Evolutionary conservation across 495 filamentous ascomycete species (phyloP).

Genomic region (Staphylotrichum tortipilum): DNA sequence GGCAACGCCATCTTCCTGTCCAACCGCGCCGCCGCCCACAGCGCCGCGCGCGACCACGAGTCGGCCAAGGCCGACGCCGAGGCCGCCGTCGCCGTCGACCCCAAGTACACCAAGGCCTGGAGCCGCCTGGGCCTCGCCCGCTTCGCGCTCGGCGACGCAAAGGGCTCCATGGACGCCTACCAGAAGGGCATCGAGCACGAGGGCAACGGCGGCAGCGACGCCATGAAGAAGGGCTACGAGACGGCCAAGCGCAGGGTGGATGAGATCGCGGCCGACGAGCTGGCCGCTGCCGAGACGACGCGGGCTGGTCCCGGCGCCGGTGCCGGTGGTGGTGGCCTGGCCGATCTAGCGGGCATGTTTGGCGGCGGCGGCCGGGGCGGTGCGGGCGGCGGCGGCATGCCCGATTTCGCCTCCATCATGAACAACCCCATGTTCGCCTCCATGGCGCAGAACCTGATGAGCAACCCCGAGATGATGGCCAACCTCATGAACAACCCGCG

Average conservation of each 20-base stretch:
- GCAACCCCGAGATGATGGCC: conserved; percentile 81
- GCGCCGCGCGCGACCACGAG: conserved; percentile 68
- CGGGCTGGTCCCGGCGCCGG: conserved; percentile 27
- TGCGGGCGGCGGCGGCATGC: conserved; percentile 61
- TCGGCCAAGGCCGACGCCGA: conserved; percentile 79
- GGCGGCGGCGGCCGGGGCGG: conserved; percentile 50
- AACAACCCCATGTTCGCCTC: conserved; percentile 92
- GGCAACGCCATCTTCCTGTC: conserved; percentile 93
- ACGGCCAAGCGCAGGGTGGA: conserved; percentile 78
- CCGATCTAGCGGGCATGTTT: conserved; percentile 62
- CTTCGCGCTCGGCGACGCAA: conserved; percentile 82
- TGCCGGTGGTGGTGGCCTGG: conserved; percentile 44
- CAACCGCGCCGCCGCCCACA: conserved; percentile 91
- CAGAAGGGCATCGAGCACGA: conserved; percentile 86
- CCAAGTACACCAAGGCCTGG: conserved; percentile 95
- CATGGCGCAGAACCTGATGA: conserved; percentile 96
- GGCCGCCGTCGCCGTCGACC: conserved; percentile 73
- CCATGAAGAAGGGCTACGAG: conserved; percentile 92
- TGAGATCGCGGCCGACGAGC: conserved; percentile 52
- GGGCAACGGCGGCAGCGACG: conserved; percentile 76
- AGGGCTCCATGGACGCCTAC: conserved; percentile 91
- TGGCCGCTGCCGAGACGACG: conserved; percentile 14
- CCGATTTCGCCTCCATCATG: conserved; percentile 78
- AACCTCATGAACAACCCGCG: conserved; percentile 92
- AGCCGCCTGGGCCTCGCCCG: conserved; percentile 79